Base-by-base conservation (phyloP, 495 filamentous ascomycete species). In the Filosporella fistucella region DNA sequence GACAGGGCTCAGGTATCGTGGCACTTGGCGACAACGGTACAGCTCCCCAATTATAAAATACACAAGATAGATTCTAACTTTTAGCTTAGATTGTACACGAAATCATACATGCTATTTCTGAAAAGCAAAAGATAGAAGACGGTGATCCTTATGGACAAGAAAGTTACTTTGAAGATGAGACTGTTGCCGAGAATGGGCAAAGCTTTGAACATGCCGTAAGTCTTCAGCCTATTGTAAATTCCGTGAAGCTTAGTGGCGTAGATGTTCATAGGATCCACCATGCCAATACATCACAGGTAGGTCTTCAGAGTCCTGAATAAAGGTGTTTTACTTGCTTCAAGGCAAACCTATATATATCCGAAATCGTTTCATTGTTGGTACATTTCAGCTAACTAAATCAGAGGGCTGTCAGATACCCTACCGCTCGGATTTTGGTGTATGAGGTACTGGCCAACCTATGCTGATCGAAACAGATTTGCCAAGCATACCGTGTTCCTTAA, bases 1-100 rank as follows among this genome's bases (percentile, higher is more conserved):
- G 49, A 52, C 3, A 24, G 36, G 9, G 29, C 36, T 28, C 23
- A 30, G 11, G n/a, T 47, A 41, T 24, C 46, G 17, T 52, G 49
- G 49, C 11, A 33, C 33, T 2, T 47, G 23, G 33, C 49, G 13
- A 22, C 41, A n/a, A 47, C 23, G 14, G 49, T 52, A 52, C 35
- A 43, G 23, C 3, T 2, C 7, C 4, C 18, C 3, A 9, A 18
- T 36, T 14, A n/a, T 32, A 5, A 12, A 7, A 9, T 29, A 5
- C 21, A 12, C 23, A 20, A 46, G 11, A 37, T 23, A 33, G 9
- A 22, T 23, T 14, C 17, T 20, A 17, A 17, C 28, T 14, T 17
- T 33, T 10, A 26, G 11, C 2, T 10, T 38, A 51, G 49, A 12
- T 51, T 26, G 33, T 25, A 7, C 49, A 51, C 17, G 49, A 51